Conservation (phyloP, 2,329 filamentous ascomycete genomes). For the Venturia nashicola region DNA sequence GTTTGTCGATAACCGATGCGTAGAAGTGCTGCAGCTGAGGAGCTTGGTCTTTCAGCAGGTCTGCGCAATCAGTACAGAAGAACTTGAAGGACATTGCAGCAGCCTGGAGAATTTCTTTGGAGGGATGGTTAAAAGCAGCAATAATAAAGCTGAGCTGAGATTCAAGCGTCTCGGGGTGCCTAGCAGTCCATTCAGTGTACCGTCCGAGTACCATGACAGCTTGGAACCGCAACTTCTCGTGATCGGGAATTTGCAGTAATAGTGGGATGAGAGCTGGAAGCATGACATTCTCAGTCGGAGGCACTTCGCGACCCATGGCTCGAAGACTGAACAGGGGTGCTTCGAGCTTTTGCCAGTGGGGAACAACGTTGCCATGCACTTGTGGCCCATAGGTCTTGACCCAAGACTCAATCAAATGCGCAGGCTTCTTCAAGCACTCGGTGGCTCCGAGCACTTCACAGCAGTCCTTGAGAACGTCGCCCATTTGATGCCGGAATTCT, state of each 20-base stretch:
- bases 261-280: slow-evolving; percentile 86
- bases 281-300: slow-evolving; percentile 74
- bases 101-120: slow-evolving; percentile 81
- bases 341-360: slow-evolving; percentile 93
- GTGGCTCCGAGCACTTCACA: slow-evolving; percentile 93
- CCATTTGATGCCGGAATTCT: slow-evolving; percentile 93
- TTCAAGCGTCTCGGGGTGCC: slow-evolving; percentile 84
- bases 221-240: slow-evolving; percentile 96
- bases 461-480: slow-evolving; percentile 91
- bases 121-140: slow-evolving; percentile 76
- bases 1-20: slow-evolving; percentile 71
- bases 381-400: slow-evolving; percentile 69
- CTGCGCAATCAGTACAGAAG: slow-evolving; percentile 89
- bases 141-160: slow-evolving; percentile 94
- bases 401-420: slow-evolving; percentile 77
- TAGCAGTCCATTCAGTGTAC: slow-evolving; percentile 96
- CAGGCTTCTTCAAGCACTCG: slow-evolving; percentile 81
- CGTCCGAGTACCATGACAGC: slow-evolving; percentile 94
- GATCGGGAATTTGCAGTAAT: slow-evolving; percentile 84
- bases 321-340: slow-evolving; percentile 91
- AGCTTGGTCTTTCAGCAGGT: slow-evolving; percentile 72
- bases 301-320: slow-evolving; percentile 93
- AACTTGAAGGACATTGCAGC: slow-evolving; percentile 93
- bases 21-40: slow-evolving; percentile 86
- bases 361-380: slow-evolving; percentile 61